Percentiles rank a stretch among this genome's conserved stretches.
Conservation (phyloP, 2,329 filamentous ascomycete genomes). For the Ophiosphaerella korrae region DNA sequence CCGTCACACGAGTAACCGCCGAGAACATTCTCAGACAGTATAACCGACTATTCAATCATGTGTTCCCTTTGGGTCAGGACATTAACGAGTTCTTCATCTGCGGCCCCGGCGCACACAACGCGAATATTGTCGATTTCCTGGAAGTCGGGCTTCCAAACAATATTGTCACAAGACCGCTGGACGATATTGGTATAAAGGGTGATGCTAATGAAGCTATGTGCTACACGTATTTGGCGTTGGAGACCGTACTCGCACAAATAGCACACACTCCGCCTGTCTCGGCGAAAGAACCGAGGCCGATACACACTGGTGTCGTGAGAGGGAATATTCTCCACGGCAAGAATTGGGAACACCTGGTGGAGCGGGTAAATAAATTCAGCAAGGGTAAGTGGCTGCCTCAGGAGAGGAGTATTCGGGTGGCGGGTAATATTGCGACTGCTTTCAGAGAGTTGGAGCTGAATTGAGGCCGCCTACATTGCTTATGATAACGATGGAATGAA, state of each 20-base stretch:
- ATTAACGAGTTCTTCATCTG: conserved; percentile 66
- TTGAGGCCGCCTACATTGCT: no score
- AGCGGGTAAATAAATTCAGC: conserved; percentile 17
- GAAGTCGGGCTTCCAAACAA: conserved; percentile 55
- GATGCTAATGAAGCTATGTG: conserved; percentile 65
- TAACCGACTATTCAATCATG: conserved; percentile 53
- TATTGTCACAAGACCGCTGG: conserved; percentile 59
- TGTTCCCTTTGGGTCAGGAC: conserved; percentile 36
- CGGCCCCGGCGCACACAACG: conserved; percentile 63
- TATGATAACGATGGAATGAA: neutral
- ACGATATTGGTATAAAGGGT: conserved; percentile 62
- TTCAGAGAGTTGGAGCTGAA: conserved; percentile 1
- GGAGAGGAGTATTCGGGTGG: conserved; percentile 9
- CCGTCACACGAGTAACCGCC: conserved; percentile 64
- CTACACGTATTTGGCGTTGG: conserved; percentile 67
- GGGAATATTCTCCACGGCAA: conserved; percentile 17
- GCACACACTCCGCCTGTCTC: neutral
- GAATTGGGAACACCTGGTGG: conserved; percentile 17
- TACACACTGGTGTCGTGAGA: conserved; percentile 2
- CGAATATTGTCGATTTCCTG: conserved; percentile 62
- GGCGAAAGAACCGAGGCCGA: neutral
- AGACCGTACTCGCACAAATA: conserved; percentile 47
- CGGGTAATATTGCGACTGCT: conserved; percentile 4
- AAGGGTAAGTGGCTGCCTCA: conserved; percentile 9
- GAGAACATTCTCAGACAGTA: conserved; percentile 62